Evolutionary conservation across 2,329 filamentous ascomycete species (phyloP), one percentile per base, ranked within the genome.

Genomic region (Niveomyces coronatus): DNA sequence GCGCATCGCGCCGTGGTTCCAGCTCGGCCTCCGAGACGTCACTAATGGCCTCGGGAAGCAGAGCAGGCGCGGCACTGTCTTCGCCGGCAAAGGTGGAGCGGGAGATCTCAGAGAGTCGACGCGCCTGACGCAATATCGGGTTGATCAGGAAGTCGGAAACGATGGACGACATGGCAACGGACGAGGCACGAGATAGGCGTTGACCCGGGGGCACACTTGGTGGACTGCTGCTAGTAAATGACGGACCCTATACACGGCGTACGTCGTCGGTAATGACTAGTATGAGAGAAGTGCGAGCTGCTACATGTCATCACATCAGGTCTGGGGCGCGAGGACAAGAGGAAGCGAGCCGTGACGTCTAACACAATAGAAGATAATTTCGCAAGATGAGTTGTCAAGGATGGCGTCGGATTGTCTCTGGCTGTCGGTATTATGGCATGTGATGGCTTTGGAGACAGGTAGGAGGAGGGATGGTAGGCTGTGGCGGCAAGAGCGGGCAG

Each of bases 101-200:
- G 20, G 63, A 66, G 42, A 64, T 64, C 49, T 66, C 64, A 34
- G 77, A 79, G 52, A 81, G 72, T 45, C 74, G 73, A 45, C 75
- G 73, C 50, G 76, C 76, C 58, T 80, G 76, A 54, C 76, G 73
- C 48, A 80, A 60, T 50, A 80, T 74, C 41, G 77, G 76, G 45
- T 78, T 78, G 57, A 80, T 76, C 49, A 80, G 61, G 54, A 78
- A 79, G 44, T 79, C 72, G 51, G 74, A 71, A 38, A 81, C 75
- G 50, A 79, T 62, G 48, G 69, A 76, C 56, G 71, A 68, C 76
- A 81, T 81, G 52, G 49, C 48, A 44, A 42, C 37, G 44, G 44
- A n/a, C 26, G 31, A 14, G 16, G 37, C 45, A 19, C 8, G 26
- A 9, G 10, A 31, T 17, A 18, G 9, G 18, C 20, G 31, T 16